Conservation (phyloP, 2,329 filamentous ascomycete species). For the Fusarium pseudonygamai region DNA sequence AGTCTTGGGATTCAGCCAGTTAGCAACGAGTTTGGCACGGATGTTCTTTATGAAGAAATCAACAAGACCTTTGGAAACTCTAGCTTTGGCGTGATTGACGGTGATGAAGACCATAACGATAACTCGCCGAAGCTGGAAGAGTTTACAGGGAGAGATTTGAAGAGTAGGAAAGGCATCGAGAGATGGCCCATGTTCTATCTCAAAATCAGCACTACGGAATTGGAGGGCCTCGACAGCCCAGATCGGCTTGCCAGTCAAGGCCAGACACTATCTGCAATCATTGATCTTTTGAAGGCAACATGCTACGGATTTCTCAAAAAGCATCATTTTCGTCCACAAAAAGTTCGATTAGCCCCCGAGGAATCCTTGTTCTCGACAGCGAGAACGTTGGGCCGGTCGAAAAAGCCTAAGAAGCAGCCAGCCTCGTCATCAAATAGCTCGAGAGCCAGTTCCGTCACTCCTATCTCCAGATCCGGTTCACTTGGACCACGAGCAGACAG, state of each 20-base stretch:
- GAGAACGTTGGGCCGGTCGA: constrained; percentile 26
- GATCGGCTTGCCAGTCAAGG: constrained; percentile 56
- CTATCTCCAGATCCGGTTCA: background rate
- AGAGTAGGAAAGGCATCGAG: constrained; percentile 71
- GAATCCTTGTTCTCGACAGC: constrained; percentile 41
- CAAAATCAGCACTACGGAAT: constrained; percentile 61
- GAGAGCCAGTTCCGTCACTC: constrained; percentile 19
- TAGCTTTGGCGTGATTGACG: constrained; percentile 74
- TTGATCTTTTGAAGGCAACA: constrained; percentile 74
- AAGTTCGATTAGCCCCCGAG: constrained; percentile 35
- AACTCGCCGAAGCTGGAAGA: constrained; percentile 53
- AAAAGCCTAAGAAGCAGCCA: constrained; percentile 19
- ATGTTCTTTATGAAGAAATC: constrained; percentile 78
- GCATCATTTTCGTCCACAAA: constrained; percentile 71
- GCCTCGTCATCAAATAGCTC: constrained; percentile 21
- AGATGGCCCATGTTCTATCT: constrained; percentile 91
- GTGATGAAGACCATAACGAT: constrained; percentile 49
- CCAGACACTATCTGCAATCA: constrained; percentile 57
- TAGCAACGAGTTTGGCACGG: constrained; percentile 62
- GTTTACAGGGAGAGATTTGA: constrained; percentile 60
- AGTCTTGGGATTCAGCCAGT: constrained; percentile 79
- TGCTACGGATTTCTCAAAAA: constrained; percentile 79
- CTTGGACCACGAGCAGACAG: constrained; percentile 14
- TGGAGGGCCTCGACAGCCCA: constrained; percentile 47
- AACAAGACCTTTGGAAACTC: constrained; percentile 82